A percentile compares a stretch with the other conserved stretches of the same genome.
These are phyloP conservation scores for Furcasterigmium furcatum DNA, from an alignment of 2,329 filamentous ascomycete genomes.

Conservation along the genomic window DNA sequence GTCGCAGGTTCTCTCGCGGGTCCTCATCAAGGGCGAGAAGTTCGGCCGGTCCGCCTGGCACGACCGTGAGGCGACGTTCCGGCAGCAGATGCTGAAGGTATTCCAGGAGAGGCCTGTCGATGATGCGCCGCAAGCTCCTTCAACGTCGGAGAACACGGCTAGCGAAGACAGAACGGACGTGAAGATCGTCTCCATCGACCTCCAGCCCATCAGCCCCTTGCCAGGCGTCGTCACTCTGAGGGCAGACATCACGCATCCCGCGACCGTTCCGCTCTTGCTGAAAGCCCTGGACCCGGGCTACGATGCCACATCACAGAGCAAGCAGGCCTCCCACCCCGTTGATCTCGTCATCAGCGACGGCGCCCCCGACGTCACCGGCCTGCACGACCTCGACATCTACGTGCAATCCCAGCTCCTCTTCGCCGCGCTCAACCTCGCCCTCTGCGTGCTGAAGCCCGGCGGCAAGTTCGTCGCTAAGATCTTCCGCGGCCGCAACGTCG, in stretches of 20 bases:
- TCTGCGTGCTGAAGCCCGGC: slow-evolving; percentile 87
- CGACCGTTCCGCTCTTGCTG: slow-evolving; percentile 86
- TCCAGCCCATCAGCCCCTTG: slow-evolving; percentile 93
- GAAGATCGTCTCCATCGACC: slow-evolving; percentile 92
- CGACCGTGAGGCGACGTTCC: slow-evolving; percentile 69
- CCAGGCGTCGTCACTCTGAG: slow-evolving; percentile 89
- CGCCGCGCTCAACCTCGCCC: slow-evolving; percentile 86
- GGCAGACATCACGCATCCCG: slow-evolving; percentile 96
- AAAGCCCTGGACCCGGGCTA: slow-evolving; percentile 76
- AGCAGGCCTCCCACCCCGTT: slow-evolving; percentile 69
- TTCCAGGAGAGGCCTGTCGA: slow-evolving; percentile 23
- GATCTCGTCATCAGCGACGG: slow-evolving; percentile 95
- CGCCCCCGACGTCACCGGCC: slow-evolving; percentile 91
- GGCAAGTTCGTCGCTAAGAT: slow-evolving; percentile 99
- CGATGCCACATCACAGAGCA: slow-evolving; percentile 39
- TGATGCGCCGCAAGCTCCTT: neutral
- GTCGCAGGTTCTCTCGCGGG: slow-evolving; percentile 93
- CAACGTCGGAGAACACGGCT: slow-evolving; percentile 17
- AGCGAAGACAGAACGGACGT: slow-evolving; percentile 59
- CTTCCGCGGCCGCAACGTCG: slow-evolving; percentile 92
- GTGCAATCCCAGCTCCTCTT: slow-evolving; percentile 95
- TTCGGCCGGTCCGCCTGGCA: slow-evolving; percentile 86
- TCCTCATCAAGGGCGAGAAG: slow-evolving; percentile 89
- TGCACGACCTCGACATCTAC: slow-evolving; percentile 98
- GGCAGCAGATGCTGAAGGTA: slow-evolving; percentile 56